Evolutionary conservation across 176 grass and related monocot genomes (phyloP), one percentile per base, ranked within the genome.

Genomic region (Zoysia japonica): DNA sequence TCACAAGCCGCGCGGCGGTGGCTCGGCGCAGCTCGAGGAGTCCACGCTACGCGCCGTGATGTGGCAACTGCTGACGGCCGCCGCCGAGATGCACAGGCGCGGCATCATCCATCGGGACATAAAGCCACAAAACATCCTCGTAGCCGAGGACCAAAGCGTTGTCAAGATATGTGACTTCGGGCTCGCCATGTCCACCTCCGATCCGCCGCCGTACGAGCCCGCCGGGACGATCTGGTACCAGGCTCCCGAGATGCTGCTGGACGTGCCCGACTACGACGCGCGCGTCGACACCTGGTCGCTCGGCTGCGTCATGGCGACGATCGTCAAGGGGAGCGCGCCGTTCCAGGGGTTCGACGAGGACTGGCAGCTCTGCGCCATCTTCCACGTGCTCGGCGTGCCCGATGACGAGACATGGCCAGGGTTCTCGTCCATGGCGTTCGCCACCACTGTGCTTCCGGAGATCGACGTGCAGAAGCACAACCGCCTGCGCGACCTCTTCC

Each of bases 121-220:
- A 72, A 87, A 87, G 59, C 70, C 85, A 4, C 9, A 61, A 15
- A 87, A 82, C 78, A 60, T 87, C 74, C 66, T 88, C 67, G 37
- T 84, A 53, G 20, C 60, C 64, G n/a, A 67, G 40, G 38, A 36
- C 43, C 39, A 17, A 43, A 43, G 2, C 50, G 49, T 19, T n/a
- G 46, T 78, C 20, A 87, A 87, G 73, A 71, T 87, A 41, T 83
- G 85, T 0, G 85, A 87, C 44, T 81, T 82, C 10, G 85, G 79
- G 15, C 48, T 60, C 20, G 67, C 83, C 46, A 39, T 72, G 56
- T 39, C 16, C 19, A 64, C 53, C 14, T 28, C 0, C 28, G 28
- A 28, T 28, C 28, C 28, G 28, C 28, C 28, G 28, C 28, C 28
- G 28, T 28, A 45, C 44, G 44, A 45, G 44, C 44, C 44, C 5